A percentile compares a stretch with the other conserved stretches of the same genome.
phyloP scores from a whole-genome alignment of 2,329 filamentous ascomycete genomes.

The Hymenoscyphus fraxineus region DNA sequence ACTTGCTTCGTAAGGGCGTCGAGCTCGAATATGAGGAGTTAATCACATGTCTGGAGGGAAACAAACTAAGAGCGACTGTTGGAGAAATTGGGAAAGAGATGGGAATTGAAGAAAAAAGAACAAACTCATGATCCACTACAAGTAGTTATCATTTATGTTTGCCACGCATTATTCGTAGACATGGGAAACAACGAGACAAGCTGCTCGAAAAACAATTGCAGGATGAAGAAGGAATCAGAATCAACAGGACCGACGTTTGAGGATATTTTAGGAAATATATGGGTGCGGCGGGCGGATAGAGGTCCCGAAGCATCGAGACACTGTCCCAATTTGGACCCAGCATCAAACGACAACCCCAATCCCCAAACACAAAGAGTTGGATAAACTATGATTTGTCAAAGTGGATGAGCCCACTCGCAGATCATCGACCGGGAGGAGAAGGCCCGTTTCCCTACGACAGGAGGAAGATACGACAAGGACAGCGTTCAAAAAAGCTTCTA shows the following conservation, averaged over 20 bases:
- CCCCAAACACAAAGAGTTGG: neutral
- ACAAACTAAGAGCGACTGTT: neutral
- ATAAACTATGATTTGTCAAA: neutral
- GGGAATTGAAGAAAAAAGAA: too few species aligned
- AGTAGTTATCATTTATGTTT: too few species aligned
- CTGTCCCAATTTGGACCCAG: neutral
- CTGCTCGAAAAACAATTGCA: neutral
- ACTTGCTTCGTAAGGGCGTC: too few species aligned
- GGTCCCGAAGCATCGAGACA: neutral
- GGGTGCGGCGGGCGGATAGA: neutral
- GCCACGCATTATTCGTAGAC: too few species aligned
- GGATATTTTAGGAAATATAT: neutral
- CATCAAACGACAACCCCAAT: neutral
- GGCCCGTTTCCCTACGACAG: neutral
- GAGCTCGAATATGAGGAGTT: neutral
- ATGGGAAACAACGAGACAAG: too few species aligned
- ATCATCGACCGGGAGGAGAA: neutral
- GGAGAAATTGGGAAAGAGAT: too few species aligned
- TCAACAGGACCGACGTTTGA: neutral
- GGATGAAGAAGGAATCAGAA: neutral
- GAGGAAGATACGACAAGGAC: neutral
- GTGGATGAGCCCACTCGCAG: neutral
- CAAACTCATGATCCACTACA: too few species aligned
- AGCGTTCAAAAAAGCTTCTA: neutral
- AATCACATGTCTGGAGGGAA: neutral